Percentiles rank a stretch among this genome's conserved stretches.
phyloP scores from a whole-genome alignment of 768 basidiomycete species.

The Megacollybia marginata region DNA sequence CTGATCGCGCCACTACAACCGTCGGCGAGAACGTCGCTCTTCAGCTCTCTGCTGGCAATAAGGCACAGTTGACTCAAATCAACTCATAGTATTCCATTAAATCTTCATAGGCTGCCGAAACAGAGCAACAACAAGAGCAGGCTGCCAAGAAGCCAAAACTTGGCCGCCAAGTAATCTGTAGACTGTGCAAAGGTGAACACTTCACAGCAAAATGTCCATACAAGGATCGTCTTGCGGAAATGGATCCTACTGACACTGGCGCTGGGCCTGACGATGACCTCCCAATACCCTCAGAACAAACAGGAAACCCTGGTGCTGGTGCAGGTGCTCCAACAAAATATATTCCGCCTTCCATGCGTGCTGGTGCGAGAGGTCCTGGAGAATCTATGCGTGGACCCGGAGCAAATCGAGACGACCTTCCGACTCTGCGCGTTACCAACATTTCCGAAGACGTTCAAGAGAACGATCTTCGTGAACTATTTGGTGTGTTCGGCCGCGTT shows the following conservation, averaged over 20 bases:
- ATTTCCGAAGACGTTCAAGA: conserved; percentile 94
- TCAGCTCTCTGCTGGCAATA: conserved; percentile 52
- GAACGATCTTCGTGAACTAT: conserved; percentile 87
- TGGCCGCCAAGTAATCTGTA: conserved; percentile 84
- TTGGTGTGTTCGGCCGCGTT: conserved; percentile 78
- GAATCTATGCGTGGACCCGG: conserved; percentile 66
- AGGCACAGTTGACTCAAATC: conserved; percentile 27
- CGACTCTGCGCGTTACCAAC: conserved; percentile 95
- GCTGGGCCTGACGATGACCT: conserved; percentile 33
- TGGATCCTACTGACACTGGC: conserved; percentile 43
- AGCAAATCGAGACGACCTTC: conserved; percentile 78
- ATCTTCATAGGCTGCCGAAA: conserved; percentile 45
- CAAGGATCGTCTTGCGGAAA: conserved; percentile 83
- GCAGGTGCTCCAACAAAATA: conserved; percentile 61
- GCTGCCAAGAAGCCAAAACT: conserved; percentile 66
- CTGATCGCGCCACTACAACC: conserved; percentile 89
- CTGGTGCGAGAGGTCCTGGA: conserved; percentile 56
- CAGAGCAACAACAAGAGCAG: conserved; percentile 60
- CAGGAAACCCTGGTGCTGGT: conserved; percentile 27
- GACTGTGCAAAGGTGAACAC: conserved; percentile 94
- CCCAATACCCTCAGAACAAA: conserved; percentile 20
- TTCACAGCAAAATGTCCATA: conserved; percentile 98
- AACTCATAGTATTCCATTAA: background rate
- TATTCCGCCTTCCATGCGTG: conserved; percentile 90
- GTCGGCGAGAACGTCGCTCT: conserved; percentile 59